These are phyloP conservation scores for Saccharomyces hybrid DNA, from an alignment of 1,139 yeast species.

Conservation along the genomic window DNA sequence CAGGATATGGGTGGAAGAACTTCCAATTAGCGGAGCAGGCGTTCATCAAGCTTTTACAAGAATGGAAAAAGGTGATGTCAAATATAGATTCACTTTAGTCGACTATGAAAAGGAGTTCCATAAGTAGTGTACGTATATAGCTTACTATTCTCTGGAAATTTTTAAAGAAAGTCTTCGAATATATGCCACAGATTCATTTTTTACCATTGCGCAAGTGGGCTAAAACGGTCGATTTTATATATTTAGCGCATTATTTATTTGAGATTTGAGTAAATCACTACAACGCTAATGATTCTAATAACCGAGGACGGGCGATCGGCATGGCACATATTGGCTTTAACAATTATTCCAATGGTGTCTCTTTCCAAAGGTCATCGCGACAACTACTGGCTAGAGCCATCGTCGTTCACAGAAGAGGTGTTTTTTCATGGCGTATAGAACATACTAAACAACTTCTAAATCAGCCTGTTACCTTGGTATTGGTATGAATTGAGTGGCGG, in stretches of 20 bases:
- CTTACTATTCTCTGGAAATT: not conserved
- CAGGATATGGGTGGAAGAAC: constrained; percentile 52
- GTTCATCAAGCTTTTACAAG: constrained; percentile 45
- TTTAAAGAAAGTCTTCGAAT: not conserved
- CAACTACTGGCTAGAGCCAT: not conserved
- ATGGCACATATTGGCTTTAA: not conserved
- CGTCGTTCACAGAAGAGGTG: not conserved
- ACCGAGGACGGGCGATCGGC: not conserved
- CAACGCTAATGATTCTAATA: not conserved
- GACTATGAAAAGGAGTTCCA: constrained; percentile 26
- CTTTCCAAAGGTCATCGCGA: not conserved
- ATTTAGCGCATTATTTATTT: not conserved
- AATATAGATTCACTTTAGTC: constrained; percentile 55
- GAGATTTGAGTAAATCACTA: not conserved
- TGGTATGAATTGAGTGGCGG: not conserved
- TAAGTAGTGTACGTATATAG: not conserved
- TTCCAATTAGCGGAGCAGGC: constrained; percentile 45
- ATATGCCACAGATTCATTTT: not conserved
- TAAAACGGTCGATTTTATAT: not conserved
- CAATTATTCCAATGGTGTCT: not conserved
- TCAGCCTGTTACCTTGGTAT: not conserved
- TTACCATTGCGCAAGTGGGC: not conserved
- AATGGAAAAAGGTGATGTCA: constrained; percentile 47
- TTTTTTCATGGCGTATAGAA: not conserved
- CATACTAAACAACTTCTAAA: not conserved